Base-by-base conservation (phyloP, 2,329 filamentous ascomycete genomes). In the Neonectria sp. region DNA sequence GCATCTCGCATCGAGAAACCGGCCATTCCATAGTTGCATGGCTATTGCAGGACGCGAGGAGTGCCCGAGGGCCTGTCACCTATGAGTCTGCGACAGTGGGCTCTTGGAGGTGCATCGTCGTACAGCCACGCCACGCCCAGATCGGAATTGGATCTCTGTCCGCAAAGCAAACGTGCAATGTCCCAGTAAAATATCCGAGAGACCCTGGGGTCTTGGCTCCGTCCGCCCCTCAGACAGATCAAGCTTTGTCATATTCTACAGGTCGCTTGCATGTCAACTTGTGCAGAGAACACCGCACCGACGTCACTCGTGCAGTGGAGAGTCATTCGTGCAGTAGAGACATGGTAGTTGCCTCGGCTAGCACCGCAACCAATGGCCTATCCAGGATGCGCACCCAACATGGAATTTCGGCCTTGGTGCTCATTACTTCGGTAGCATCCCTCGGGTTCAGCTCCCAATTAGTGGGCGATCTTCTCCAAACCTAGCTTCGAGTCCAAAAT, bases 171-270 rank as follows among this genome's bases (percentile, higher is more conserved):
- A 49, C 59, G 55, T 60, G 51, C 55, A 37, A 29, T 43, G 55
- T 43, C 40, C 53, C 55, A 52, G 58, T 61, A 73, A 75, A 75
- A 67, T 69, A 45, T 56, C 73, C 73, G 72, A 70, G 52, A 55
- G 63, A 64, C 72, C 63, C 64, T 56, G 65, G 65, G 48, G 21
- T 61, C 63, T 56, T 66, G 65, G 37, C 61, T 66, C 56, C 43
- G 59, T 70, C 29, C 48, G 46, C 27, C n/a, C 33, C 37, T 51
- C 52, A 63, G 61, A 58, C 64, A 55, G 46, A 52, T 56, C 65
- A 46, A 64, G 56, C 65, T 60, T 35, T 55, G 61, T 67, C 64
- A 68, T 63, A 46, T 65, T 46, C 51, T 45, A 60, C 57, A 46
- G 24, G 37, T 60, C 35, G 53, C 57, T 56, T 60, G 51, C 63